A percentile compares a stretch with the other conserved stretches of the same genome.
phyloP scores from a whole-genome alignment of 345 rosid species.

The Salix suchowensis region DNA sequence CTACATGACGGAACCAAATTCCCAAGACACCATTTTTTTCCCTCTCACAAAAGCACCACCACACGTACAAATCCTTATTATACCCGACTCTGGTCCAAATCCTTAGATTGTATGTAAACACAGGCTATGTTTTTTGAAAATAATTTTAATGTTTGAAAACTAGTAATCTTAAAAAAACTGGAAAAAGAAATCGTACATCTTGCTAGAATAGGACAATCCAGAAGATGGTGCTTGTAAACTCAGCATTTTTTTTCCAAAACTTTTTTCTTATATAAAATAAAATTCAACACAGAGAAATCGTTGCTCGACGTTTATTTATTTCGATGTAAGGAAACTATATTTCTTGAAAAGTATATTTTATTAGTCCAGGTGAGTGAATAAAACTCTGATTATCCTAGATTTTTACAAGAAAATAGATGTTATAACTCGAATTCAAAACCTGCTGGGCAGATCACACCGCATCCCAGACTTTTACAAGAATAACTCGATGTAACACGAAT shows the following conservation, averaged over 20 bases:
- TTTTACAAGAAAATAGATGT: accelerated
- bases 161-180: too few relatives aligned
- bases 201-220: too few relatives aligned
- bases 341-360: too few relatives aligned
- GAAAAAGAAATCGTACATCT: too few relatives aligned
- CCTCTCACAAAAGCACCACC: not conserved
- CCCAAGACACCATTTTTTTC: not conserved
- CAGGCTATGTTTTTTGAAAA: too few relatives aligned
- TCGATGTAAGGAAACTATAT: too few relatives aligned
- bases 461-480: too few relatives aligned
- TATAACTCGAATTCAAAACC: accelerated
- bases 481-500: not conserved
- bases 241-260: too few relatives aligned
- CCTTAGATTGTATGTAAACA: not conserved
- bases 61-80: not conserved
- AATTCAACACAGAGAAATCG: not conserved
- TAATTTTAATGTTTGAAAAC: too few relatives aligned
- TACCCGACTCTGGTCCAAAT: not conserved
- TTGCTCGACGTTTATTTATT: not conserved
- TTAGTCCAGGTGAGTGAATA: accelerated
- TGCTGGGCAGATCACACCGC: too few relatives aligned
- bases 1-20: not conserved
- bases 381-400: accelerated
- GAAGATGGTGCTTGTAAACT: too few relatives aligned
- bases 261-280: too few relatives aligned